Percentiles rank a stretch among this genome's conserved stretches.
These are phyloP conservation scores for Claviceps spartinae DNA, from an alignment of 2,329 filamentous ascomycete genomes.

Conservation along the genomic window DNA sequence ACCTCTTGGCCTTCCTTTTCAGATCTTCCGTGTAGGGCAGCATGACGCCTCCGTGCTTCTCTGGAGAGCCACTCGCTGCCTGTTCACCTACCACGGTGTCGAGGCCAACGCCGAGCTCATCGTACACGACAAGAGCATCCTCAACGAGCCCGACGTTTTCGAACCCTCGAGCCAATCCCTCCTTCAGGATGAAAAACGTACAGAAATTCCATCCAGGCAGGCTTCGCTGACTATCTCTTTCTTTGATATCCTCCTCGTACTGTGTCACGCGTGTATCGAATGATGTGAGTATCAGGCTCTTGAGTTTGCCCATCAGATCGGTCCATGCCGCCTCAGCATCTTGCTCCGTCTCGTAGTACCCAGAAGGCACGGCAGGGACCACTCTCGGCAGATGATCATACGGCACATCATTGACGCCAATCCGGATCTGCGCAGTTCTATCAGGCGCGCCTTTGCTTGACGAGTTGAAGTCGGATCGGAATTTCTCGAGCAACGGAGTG, in stretches of 20 bases:
- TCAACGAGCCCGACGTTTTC: slow-evolving; percentile 94
- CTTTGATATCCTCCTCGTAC: slow-evolving; percentile 94
- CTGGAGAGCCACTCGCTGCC: slow-evolving; percentile 39
- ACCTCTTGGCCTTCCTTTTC: slow-evolving; percentile 41
- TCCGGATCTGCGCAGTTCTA: slow-evolving; percentile 71
- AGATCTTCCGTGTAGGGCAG: slow-evolving; percentile 62
- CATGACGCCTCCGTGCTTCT: slow-evolving; percentile 59
- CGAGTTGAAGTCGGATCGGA: slow-evolving; percentile 80
- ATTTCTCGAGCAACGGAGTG: slow-evolving; percentile 75
- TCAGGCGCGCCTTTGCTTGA: slow-evolving; percentile 56
- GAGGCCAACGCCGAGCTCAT: slow-evolving; percentile 79
- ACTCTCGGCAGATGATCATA: slow-evolving; percentile 51
- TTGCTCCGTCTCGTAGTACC: slow-evolving; percentile 56
- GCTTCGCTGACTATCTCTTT: slow-evolving; percentile 75
- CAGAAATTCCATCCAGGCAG: slow-evolving; percentile 98
- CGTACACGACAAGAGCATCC: slow-evolving; percentile 87
- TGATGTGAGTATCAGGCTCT: slow-evolving; percentile 71
- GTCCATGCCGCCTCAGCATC: slow-evolving; percentile 74
- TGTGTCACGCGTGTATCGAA: slow-evolving; percentile 86
- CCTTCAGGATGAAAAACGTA: slow-evolving; percentile 96
- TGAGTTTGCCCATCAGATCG: slow-evolving; percentile 76
- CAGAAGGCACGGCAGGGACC: slow-evolving; percentile 47
- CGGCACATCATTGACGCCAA: slow-evolving; percentile 56
- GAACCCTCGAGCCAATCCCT: slow-evolving; percentile 83
- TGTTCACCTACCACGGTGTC: slow-evolving; percentile 73